phyloP scores from a whole-genome alignment of 352 stramenopile species.

The Phytophthora megakarya region DNA sequence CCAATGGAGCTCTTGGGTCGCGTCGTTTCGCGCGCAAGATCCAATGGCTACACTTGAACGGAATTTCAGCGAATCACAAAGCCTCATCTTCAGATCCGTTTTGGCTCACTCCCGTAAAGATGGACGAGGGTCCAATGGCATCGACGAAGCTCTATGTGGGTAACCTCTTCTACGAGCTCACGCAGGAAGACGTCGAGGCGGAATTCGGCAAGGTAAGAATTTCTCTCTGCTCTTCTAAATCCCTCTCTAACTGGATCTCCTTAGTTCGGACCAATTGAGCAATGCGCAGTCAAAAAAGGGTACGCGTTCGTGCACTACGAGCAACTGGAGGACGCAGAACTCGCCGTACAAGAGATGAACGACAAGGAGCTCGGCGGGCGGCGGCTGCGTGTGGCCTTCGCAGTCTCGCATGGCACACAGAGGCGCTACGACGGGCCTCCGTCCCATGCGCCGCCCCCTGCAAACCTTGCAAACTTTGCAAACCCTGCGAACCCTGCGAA shows the following conservation, averaged over 20 bases:
- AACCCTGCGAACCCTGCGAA: too few species aligned
- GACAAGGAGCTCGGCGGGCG: conserved; percentile 49
- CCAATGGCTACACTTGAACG: conserved; percentile 31
- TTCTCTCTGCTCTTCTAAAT: background rate
- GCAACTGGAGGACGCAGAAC: conserved; percentile 49
- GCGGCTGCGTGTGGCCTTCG: conserved; percentile 52
- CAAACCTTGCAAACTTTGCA: too few species aligned
- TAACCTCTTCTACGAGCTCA: conserved; percentile 62
- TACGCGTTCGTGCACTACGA: conserved; percentile 65
- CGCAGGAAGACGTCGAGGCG: conserved; percentile 48
- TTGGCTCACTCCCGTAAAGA: conserved; percentile 7
- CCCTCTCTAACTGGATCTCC: conserved; percentile 6
- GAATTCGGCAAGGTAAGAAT: conserved; percentile 48
- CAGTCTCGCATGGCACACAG: conserved; percentile 37
- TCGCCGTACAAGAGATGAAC: conserved; percentile 56
- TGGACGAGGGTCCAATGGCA: conserved; percentile 28
- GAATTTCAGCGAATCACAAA: conserved; percentile 6
- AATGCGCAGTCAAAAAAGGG: conserved; percentile 61
- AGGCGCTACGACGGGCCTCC: conserved; percentile 33
- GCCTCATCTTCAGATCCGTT: conserved; percentile 16
- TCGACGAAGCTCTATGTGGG: conserved; percentile 75
- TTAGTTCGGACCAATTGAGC: conserved; percentile 55
- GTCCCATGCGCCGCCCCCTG: background rate
- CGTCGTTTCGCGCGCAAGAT: conserved; percentile 41
- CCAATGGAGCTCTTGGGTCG: background rate